Percentiles rank a stretch among this genome's conserved stretches.
Evolutionary conservation across 2,329 filamentous ascomycete species (phyloP).

Genomic region (Penicillium sp.): DNA sequence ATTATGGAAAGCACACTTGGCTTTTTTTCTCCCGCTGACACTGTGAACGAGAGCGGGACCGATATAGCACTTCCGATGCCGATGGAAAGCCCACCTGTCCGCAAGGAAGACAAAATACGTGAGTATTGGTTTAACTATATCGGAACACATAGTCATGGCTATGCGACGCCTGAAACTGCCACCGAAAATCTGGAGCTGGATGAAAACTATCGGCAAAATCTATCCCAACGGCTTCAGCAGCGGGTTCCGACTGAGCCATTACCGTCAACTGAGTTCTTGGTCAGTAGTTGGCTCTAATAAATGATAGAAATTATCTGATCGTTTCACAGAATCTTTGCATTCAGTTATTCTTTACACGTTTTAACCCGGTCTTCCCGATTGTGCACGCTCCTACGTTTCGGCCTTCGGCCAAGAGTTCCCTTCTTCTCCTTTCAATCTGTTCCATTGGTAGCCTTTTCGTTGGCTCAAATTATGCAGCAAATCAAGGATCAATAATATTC

Average conservation of each 20-base stretch:
- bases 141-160: conserved; percentile 24
- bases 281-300: not conserved
- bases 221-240: conserved; percentile 17
- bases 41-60: not conserved
- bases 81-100: not conserved
- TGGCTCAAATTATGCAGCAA: conserved; percentile 22
- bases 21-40: conserved; percentile 8
- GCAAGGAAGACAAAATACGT: conserved; percentile 17
- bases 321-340: conserved; percentile 28
- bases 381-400: conserved; percentile 30
- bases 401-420: conserved; percentile 22
- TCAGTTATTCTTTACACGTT: conserved; percentile 28
- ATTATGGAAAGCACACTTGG: conserved; percentile 12
- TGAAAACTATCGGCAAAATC: conserved; percentile 18
- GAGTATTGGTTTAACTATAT: conserved; percentile 25
- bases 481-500: conserved; percentile 27
- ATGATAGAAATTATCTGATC: too few relatives aligned
- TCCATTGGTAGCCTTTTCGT: conserved; percentile 29
- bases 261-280: conserved; percentile 23
- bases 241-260: conserved; percentile 12
- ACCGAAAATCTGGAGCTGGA: conserved; percentile 20
- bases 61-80: not conserved
- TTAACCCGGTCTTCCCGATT: conserved; percentile 27
- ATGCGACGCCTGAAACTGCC: conserved; percentile 23
- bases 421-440: conserved; percentile 32